Conservation (phyloP, 495 filamentous ascomycete species). For the Staphylotrichum longicolle region DNA sequence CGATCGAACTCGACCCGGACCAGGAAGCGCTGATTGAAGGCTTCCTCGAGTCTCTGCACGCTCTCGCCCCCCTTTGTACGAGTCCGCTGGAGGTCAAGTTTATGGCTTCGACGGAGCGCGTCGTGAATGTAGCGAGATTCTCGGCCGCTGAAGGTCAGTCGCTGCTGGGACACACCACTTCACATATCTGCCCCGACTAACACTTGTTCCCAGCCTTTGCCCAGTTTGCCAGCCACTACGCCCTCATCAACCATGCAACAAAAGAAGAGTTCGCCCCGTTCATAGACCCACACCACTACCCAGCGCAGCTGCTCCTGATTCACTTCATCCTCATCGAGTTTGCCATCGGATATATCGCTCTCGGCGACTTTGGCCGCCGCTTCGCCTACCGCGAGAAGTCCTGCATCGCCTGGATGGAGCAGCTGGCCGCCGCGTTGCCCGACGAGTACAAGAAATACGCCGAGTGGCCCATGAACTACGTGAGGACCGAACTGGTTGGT, state of each 20-base stretch:
- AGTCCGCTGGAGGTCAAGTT: constrained; percentile 29
- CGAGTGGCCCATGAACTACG: constrained; percentile 28
- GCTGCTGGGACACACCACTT: not conserved
- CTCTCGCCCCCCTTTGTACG: constrained; percentile 29
- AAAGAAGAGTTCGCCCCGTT: constrained; percentile 47
- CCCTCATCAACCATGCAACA: constrained; percentile 20
- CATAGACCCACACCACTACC: constrained; percentile 42
- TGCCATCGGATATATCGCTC: constrained; percentile 25
- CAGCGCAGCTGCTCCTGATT: constrained; percentile 47
- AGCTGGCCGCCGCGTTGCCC: constrained; percentile 19
- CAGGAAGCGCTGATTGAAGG: constrained; percentile 30
- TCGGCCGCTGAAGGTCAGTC: constrained; percentile 31
- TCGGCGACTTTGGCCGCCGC: constrained; percentile 11
- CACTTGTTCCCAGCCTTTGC: constrained; percentile 25
- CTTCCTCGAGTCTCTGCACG: constrained; percentile 31
- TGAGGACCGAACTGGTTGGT: not conserved
- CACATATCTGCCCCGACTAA: not conserved
- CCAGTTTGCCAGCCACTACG: constrained; percentile 24
- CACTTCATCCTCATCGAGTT: constrained; percentile 46
- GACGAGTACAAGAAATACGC: constrained; percentile 22
- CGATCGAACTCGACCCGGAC: constrained; percentile 14
- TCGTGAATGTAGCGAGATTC: constrained; percentile 19
- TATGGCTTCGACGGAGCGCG: constrained; percentile 30
- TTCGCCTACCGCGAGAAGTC: constrained; percentile 27
- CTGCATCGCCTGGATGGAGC: constrained; percentile 24